phyloP scores from a whole-genome alignment of 768 basidiomycete species.

The Trametes maxima region DNA sequence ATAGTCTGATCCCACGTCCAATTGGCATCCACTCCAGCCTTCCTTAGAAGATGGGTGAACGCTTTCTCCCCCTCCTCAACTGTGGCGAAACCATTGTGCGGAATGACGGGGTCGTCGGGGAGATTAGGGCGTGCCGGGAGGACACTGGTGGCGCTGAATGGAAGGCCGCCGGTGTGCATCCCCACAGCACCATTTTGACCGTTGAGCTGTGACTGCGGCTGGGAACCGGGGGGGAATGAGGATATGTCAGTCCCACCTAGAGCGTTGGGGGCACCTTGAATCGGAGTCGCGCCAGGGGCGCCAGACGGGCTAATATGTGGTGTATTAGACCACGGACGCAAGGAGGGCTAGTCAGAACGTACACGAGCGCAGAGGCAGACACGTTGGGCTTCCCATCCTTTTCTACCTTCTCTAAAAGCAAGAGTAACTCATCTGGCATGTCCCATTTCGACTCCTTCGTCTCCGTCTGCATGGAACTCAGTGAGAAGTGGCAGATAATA shows the following conservation, averaged over 20 bases:
- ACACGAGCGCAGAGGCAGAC: slow-evolving; percentile 35
- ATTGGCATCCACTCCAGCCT: slow-evolving; percentile 85
- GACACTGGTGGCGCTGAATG: slow-evolving; percentile 60
- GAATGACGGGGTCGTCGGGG: slow-evolving; percentile 86
- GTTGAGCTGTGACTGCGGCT: slow-evolving; percentile 44
- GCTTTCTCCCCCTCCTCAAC: slow-evolving; percentile 92
- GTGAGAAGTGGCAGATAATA: background rate
- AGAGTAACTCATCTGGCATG: slow-evolving; percentile 88
- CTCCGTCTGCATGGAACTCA: slow-evolving; percentile 54
- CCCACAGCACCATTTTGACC: slow-evolving; percentile 47
- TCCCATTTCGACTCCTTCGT: slow-evolving; percentile 98
- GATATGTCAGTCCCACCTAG: slow-evolving; percentile 55
- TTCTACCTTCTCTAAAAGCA: slow-evolving; percentile 85
- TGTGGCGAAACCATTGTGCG: slow-evolving; percentile 86
- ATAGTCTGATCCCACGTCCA: slow-evolving; percentile 99
- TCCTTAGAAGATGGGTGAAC: slow-evolving; percentile 86
- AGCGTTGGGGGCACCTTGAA: slow-evolving; percentile 57
- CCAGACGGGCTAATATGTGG: slow-evolving; percentile 15
- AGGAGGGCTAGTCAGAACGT: background rate
- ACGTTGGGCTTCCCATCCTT: slow-evolving; percentile 58
- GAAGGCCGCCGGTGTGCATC: slow-evolving; percentile 56
- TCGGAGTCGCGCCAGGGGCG: slow-evolving; percentile 22
- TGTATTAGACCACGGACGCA: background rate
- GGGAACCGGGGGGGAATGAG: slow-evolving; percentile 42
- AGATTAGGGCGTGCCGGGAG: slow-evolving; percentile 77